Evolutionary conservation across 1,139 yeast species (phyloP).

Genomic region (Kodamaea plutei): DNA sequence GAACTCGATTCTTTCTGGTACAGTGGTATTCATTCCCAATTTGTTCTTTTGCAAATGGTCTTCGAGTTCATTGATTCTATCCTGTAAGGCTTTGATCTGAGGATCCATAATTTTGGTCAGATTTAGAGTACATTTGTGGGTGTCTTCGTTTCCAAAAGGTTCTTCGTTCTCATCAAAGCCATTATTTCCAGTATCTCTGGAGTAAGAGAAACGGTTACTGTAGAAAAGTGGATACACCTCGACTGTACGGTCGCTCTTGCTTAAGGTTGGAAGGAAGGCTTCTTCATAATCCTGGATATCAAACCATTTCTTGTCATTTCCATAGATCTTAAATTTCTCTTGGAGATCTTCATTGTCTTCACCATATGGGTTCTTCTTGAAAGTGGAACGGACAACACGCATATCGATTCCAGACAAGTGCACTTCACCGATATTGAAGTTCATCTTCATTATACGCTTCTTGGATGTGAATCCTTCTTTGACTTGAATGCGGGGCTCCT

Average conservation of each 20-base stretch:
- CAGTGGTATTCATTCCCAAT: constrained; percentile 11
- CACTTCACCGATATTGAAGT: constrained; percentile 42
- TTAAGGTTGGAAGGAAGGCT: constrained; percentile 29
- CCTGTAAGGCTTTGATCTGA: constrained; percentile 23
- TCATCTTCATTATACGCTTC: constrained; percentile 39
- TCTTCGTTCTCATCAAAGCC: constrained; percentile 13
- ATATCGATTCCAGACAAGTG: constrained; percentile 39
- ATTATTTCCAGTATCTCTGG: constrained; percentile 30
- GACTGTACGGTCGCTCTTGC: constrained; percentile 20
- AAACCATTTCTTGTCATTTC: constrained; percentile 38
- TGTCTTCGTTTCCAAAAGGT: constrained; percentile 26
- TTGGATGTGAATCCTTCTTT: constrained; percentile 30
- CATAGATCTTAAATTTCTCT: constrained; percentile 25
- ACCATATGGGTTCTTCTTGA: constrained; percentile 28
- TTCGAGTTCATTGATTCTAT: constrained; percentile 28
- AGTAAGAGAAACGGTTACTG: constrained; percentile 36
- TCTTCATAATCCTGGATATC: constrained; percentile 43
- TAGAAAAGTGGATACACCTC: constrained; percentile 32
- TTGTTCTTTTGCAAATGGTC: constrained; percentile 15
- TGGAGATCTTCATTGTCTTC: constrained; percentile 6
- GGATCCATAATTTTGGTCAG: constrained; percentile 26
- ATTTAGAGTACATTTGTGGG: constrained; percentile 29
- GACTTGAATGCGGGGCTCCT: constrained; percentile 31
- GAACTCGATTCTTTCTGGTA: constrained; percentile 20
- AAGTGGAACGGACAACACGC: constrained; percentile 30